Percentiles rank a stretch among this genome's conserved stretches.
These are phyloP conservation scores for Gossypium bickii DNA, from an alignment of 345 rosid species.

Conservation along the genomic window DNA sequence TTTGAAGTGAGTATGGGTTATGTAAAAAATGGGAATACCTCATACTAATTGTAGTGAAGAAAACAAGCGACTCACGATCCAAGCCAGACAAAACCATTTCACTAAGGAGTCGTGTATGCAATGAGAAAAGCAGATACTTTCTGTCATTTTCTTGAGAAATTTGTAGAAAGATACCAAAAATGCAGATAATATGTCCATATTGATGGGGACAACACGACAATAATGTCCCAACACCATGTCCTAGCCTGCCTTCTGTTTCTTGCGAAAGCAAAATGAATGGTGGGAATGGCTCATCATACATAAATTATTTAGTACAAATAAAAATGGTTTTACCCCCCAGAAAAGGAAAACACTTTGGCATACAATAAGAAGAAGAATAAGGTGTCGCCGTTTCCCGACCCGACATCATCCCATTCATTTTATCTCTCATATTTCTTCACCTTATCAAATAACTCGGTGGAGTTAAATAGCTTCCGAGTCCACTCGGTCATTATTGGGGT, in stretches of 20 bases:
- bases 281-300: neutral
- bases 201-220: conserved; percentile 8
- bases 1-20: too few species aligned
- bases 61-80: neutral
- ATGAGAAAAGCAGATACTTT: neutral
- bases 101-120: neutral
- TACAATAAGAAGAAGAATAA: neutral
- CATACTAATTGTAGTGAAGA: neutral
- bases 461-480: neutral
- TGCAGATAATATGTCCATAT: neutral
- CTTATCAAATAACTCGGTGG: neutral
- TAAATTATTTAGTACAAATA: neutral
- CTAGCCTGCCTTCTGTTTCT: neutral
- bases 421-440: neutral
- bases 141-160: neutral
- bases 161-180: neutral
- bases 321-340: too few species aligned
- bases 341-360: neutral
- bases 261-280: conserved; percentile 6
- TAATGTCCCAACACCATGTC: conserved; percentile 9
- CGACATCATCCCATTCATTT: neutral
- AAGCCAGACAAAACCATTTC: conserved; percentile 1
- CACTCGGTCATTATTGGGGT: neutral
- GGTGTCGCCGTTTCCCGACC: neutral
- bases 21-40: too few species aligned